phyloP scores from a whole-genome alignment of 176 grass and related monocot species.

The Avena insularis region DNA sequence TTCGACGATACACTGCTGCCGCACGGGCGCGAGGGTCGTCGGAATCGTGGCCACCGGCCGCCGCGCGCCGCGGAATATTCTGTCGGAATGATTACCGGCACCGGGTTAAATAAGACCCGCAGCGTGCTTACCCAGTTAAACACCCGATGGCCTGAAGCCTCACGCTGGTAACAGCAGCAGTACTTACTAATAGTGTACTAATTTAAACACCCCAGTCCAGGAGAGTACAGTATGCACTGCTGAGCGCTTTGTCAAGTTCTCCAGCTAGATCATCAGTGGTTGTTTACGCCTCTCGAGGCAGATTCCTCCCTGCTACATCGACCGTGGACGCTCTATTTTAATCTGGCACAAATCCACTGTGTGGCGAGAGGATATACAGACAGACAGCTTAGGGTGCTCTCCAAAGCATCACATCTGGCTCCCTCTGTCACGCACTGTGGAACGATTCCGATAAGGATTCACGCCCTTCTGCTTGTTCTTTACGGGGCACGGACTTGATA shows the following conservation, averaged over 20 bases:
- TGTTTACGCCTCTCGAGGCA: constrained; percentile 6
- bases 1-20: background rate
- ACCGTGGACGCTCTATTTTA: background rate
- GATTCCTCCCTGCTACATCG: background rate
- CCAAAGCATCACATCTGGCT: background rate
- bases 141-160: background rate
- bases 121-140: background rate
- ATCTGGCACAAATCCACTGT: background rate
- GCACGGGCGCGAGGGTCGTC: background rate
- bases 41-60: background rate
- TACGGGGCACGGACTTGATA: background rate
- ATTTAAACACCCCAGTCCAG: background rate
- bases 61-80: constrained; percentile 7
- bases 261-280: background rate
- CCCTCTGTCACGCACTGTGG: background rate
- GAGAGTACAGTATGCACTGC: background rate
- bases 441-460: constrained; percentile 27
- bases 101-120: constrained; percentile 38
- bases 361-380: background rate
- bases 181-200: background rate
- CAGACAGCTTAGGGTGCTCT: constrained; percentile 7
- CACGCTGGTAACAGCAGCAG: too few relatives aligned
- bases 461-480: constrained; percentile 14
- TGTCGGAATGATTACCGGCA: constrained; percentile 54
- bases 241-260: background rate